phyloP scores from a whole-genome alignment of 495 filamentous ascomycete genomes.

The Neurospora cerealis region DNA sequence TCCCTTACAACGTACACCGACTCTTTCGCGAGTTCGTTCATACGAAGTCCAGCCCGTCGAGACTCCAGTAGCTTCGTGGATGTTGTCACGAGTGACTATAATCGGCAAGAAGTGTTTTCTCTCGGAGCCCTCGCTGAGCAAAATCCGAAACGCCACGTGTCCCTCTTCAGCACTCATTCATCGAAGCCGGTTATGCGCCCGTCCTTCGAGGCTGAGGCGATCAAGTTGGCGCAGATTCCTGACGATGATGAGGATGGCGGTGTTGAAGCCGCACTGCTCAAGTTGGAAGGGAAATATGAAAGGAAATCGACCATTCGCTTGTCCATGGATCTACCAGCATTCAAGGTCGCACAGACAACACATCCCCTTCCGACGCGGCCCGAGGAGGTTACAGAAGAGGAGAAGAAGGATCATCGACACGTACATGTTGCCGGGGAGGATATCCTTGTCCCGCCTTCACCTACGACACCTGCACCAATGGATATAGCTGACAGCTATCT shows the following conservation, averaged over 20 bases:
- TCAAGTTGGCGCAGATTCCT: slow-evolving; percentile 78
- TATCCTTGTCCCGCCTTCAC: slow-evolving; percentile 8
- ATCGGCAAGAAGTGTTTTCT: slow-evolving; percentile 38
- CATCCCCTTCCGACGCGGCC: slow-evolving; percentile 4
- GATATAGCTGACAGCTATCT: slow-evolving; percentile 14
- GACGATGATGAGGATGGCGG: slow-evolving; percentile 89
- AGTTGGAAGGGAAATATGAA: slow-evolving; percentile 82
- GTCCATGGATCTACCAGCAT: slow-evolving; percentile 24
- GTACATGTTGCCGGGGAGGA: slow-evolving; percentile 31
- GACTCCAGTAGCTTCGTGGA: slow-evolving; percentile 35
- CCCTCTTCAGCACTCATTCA: slow-evolving; percentile 64
- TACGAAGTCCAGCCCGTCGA: slow-evolving; percentile 24
- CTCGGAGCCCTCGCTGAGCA: slow-evolving; percentile 47
- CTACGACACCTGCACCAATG: slow-evolving; percentile 14
- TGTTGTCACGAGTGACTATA: slow-evolving; percentile 30
- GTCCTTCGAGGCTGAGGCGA: slow-evolving; percentile 84
- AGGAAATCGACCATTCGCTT: slow-evolving; percentile 32
- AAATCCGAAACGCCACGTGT: slow-evolving; percentile 35
- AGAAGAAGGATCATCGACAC: slow-evolving; percentile 39
- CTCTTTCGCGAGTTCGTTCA: slow-evolving; percentile 54
- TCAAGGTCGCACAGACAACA: slow-evolving; percentile 1
- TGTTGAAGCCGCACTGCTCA: slow-evolving; percentile 81
- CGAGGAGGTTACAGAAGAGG: slow-evolving; percentile 22
- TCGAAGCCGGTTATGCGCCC: slow-evolving; percentile 69
- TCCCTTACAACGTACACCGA: slow-evolving; percentile 61